phyloP scores from a whole-genome alignment of 495 filamentous ascomycete genomes.

The Penicillium riverlandense region DNA sequence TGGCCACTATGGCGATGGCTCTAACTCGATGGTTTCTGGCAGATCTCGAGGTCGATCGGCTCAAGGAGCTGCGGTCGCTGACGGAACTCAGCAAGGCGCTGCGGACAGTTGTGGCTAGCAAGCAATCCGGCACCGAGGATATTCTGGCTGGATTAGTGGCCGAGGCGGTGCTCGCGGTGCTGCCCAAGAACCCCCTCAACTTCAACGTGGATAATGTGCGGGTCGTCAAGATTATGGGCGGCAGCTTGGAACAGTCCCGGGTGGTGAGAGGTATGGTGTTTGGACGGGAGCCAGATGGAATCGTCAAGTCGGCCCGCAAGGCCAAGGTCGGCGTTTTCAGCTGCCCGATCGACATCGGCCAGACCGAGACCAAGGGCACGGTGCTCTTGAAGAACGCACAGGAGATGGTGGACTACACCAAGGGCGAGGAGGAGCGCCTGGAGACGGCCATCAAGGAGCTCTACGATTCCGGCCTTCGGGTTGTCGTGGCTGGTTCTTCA shows the following conservation, averaged over 20 bases:
- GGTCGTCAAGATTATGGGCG: conserved; percentile 99
- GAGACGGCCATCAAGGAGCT: conserved; percentile 91
- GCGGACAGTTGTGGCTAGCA: conserved; percentile 89
- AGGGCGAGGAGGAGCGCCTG: conserved; percentile 89
- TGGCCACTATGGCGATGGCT: neutral
- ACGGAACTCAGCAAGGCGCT: conserved; percentile 91
- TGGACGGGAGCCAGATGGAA: conserved; percentile 81
- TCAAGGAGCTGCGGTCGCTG: conserved; percentile 71
- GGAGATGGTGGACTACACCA: conserved; percentile 97
- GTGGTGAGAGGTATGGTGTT: conserved; percentile 99
- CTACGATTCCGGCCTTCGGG: conserved; percentile 85
- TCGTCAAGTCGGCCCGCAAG: conserved; percentile 79
- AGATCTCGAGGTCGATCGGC: conserved; percentile 87
- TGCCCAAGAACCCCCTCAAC: conserved; percentile 95
- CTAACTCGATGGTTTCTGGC: conserved; percentile 1
- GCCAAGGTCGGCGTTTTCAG: conserved; percentile 97
- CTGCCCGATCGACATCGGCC: conserved; percentile 89
- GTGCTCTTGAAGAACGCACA: conserved; percentile 96
- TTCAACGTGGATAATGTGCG: conserved; percentile 99
- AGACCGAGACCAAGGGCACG: conserved; percentile 99
- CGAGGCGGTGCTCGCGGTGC: conserved; percentile 87
- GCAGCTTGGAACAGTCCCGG: conserved; percentile 81
- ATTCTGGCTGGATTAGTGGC: conserved; percentile 78
- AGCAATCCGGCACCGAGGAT: conserved; percentile 91
- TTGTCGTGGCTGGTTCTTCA: conserved; percentile 83